A percentile compares a stretch with the other conserved stretches of the same genome.
Conservation (phyloP, 768 basidiomycete species). For the Cystobasidium ongulense region DNA sequence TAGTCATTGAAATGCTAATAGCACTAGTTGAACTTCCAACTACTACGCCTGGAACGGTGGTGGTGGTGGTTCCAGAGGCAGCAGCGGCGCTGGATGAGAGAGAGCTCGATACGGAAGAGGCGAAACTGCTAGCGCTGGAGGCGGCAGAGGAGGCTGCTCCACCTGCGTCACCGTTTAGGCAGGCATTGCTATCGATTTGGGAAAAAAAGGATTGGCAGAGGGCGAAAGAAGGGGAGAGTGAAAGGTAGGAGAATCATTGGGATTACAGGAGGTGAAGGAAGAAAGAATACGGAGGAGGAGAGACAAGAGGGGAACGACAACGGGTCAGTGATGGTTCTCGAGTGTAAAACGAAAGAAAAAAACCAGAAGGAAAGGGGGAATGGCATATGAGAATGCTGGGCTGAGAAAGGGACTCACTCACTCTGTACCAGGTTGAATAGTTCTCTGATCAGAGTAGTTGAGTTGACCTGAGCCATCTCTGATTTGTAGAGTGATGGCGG, state of each 20-base stretch:
- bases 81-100: background rate
- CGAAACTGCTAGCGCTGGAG: background rate
- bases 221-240: background rate
- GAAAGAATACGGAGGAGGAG: too few relatives aligned
- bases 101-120: background rate
- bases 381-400: background rate
- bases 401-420: background rate
- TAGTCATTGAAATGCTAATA: background rate
- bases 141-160: background rate
- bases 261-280: too few relatives aligned
- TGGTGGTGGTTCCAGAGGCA: background rate
- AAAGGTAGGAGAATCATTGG: background rate
- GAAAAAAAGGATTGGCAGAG: background rate
- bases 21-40: too few relatives aligned
- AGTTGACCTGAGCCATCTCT: slow-evolving; percentile 10
- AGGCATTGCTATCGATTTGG: background rate
- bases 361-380: too few relatives aligned
- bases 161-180: background rate
- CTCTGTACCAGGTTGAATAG: slow-evolving; percentile 13
- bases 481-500: slow-evolving; percentile 32
- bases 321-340: too few relatives aligned
- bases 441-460: slow-evolving; percentile 24
- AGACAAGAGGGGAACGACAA: too few relatives aligned
- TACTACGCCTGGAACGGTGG: background rate
- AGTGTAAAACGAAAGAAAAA: too few relatives aligned